Base-by-base conservation (phyloP, 331 rosid genomes). In the Quercus lobata region DNA sequence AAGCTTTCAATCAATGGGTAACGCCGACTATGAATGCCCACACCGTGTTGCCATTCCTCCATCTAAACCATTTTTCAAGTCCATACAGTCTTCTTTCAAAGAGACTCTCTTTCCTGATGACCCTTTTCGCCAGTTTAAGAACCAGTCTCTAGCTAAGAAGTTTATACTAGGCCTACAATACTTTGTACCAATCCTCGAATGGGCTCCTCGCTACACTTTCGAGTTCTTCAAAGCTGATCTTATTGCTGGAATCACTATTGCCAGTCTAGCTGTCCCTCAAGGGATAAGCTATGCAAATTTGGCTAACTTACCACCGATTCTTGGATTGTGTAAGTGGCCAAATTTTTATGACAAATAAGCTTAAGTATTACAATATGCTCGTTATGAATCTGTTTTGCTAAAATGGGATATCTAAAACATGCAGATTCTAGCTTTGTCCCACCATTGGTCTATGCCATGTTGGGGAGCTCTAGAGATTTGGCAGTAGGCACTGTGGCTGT, bases 401-500 rank as follows among this genome's bases (percentile, higher is more conserved):
- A 57, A 57, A 18, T 32, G 52, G 9, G 52, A 3, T 49, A 49
- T 49, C 16, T 19, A 61, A 16, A 57, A 57, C 49, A 57, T 73
- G 83, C 70, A 95, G 99, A 95, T 88, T 95, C 99, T 1, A 95
- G 99, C 83, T 95, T 95, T 79, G 80, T 93, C 69, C 99, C 99
- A 8, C 98, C 99, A 0, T 69, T 95, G 87, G 79, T 95, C 35
- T 95, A 95, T 77, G 96, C 99, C 2, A 89, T 95, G 96, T 87
- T 95, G 97, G 99, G 99, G 7, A 95, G 98, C 69, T 95, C 99
- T 0, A 91, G 91, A 74, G 99, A 95, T 72, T 83, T 95, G 87
- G 99, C 99, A 0, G 99, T 95, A 56, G 99, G 99, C 2, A 89
- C 99, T 0, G 99, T 93, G 87, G 99, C 99, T 0, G 99, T 95